Base-by-base conservation (phyloP, 2,329 filamentous ascomycete species). In the Biscogniauxia marginata region DNA sequence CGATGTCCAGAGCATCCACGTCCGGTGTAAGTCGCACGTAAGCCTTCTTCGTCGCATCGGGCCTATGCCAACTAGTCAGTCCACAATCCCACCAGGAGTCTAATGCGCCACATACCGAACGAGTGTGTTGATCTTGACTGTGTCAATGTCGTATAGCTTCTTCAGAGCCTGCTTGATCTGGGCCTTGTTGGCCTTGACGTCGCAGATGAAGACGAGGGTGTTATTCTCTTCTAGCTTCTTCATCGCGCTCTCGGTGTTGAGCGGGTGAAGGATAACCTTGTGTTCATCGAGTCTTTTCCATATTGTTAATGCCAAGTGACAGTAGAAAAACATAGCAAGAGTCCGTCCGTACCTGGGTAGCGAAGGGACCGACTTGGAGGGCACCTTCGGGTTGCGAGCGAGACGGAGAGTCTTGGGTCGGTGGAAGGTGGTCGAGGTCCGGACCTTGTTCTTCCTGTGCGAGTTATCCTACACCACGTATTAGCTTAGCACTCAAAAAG, bases 191-290 rank as follows among this genome's bases (percentile, higher is more conserved):
- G 93, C 88, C 89, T 96, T 96, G 79, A 93, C 82, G 70, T 97
- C 90, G 74, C 96, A 91, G 71, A 96, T 96, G 86, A 97, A 97
- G 76, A 96, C 91, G 52, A 99, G 87, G 69, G 95, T 99, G 87
- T 99, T 99, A 88, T 99, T 93, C 89, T 99, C 95, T 86, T 99
- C 95, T 71, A 99, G 97, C 90, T 97, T 97, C 91, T 99, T 99
- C 93, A 99, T 98, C 74, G 96, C 95, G 75, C 89, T 95, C 89
- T 99, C 95, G 61, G 95, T 99, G 89, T 99, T 99, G 75, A 99
- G 86, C 68, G 95, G 95, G 87, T 97, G 91, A 75, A 98, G 84
- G 78, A 99, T 89, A 77, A 98, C 85, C 88, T 96, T 97, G 86
- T 93, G 90, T 82, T 93, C 90, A 82, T 99, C 95, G 73, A 99